A percentile compares a stretch with the other conserved stretches of the same genome.
Evolutionary conservation across 2,329 filamentous ascomycete genomes (phyloP).

Genomic region (Zalaria obscura): DNA sequence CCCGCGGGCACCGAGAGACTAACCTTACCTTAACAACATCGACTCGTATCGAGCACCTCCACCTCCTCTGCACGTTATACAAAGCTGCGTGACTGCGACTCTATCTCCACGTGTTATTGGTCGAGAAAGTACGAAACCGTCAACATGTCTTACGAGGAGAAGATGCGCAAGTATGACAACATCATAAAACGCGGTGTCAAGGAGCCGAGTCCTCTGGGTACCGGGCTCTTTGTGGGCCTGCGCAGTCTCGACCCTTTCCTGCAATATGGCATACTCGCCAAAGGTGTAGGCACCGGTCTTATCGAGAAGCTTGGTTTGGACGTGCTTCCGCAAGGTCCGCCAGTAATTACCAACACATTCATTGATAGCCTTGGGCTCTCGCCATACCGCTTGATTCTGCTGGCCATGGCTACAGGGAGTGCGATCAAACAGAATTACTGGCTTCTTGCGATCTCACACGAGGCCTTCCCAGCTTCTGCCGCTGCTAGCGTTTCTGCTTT

Average conservation of each 20-base stretch:
- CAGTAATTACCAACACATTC: slow-evolving; percentile 23
- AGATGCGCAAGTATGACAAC: slow-evolving; percentile 8
- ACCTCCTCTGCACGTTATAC: no score
- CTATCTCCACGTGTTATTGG: no score
- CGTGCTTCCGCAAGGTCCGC: slow-evolving; percentile 26
- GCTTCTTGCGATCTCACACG: slow-evolving; percentile 31
- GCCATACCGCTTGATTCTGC: slow-evolving; percentile 35
- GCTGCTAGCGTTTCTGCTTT: slow-evolving; percentile 33
- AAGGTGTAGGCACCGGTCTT: slow-evolving; percentile 25
- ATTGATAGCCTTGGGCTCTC: slow-evolving; percentile 34
- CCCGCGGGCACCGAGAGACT: no score
- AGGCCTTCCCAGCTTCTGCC: slow-evolving; percentile 32
- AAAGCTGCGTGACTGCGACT: no score
- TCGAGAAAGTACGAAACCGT: no score
- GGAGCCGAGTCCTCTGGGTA: slow-evolving; percentile 23
- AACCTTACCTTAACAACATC: no score
- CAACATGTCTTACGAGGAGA: slow-evolving; percentile 5
- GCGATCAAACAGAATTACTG: slow-evolving; percentile 44
- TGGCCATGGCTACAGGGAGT: slow-evolving; percentile 39
- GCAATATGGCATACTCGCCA: slow-evolving; percentile 35
- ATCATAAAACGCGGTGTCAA: slow-evolving; percentile 28
- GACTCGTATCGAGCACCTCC: no score
- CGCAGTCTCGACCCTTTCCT: slow-evolving; percentile 33
- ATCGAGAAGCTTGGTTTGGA: slow-evolving; percentile 32
- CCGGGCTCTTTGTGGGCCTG: slow-evolving; percentile 26